Evolutionary conservation across 495 filamentous ascomycete genomes (phyloP).

Genomic region (Neurospora tetrasperma): DNA sequence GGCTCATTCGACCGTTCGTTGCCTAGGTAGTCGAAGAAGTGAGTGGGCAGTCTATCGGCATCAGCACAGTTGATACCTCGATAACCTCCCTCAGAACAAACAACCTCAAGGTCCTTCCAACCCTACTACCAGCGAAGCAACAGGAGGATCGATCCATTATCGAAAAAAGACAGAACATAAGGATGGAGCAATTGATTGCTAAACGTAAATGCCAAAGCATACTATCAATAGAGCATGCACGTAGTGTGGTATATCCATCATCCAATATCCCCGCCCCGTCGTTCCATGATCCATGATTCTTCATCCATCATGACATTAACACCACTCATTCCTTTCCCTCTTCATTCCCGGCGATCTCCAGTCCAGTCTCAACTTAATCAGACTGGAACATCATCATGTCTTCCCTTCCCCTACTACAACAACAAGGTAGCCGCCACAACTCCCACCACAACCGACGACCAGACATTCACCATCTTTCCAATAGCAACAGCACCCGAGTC

Average conservation of each 20-base stretch:
- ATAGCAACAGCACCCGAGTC: background rate
- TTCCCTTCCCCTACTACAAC: background rate
- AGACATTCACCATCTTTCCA: background rate
- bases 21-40: background rate
- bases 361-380: background rate
- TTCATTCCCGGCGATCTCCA: background rate
- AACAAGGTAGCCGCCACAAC: conserved; percentile 2
- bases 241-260: background rate
- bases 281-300: background rate
- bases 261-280: background rate
- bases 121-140: background rate
- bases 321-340: background rate
- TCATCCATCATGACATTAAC: background rate
- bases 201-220: background rate
- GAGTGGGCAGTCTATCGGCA: background rate
- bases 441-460: background rate
- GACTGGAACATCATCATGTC: background rate
- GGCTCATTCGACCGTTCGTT: background rate
- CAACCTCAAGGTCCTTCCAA: background rate
- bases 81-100: background rate
- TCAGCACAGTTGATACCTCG: background rate
- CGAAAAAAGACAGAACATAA: background rate
- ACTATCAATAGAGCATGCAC: background rate
- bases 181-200: background rate
- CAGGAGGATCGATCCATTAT: background rate